Base-by-base conservation (phyloP, 768 basidiomycete species). In the Cubamyces sp. region DNA sequence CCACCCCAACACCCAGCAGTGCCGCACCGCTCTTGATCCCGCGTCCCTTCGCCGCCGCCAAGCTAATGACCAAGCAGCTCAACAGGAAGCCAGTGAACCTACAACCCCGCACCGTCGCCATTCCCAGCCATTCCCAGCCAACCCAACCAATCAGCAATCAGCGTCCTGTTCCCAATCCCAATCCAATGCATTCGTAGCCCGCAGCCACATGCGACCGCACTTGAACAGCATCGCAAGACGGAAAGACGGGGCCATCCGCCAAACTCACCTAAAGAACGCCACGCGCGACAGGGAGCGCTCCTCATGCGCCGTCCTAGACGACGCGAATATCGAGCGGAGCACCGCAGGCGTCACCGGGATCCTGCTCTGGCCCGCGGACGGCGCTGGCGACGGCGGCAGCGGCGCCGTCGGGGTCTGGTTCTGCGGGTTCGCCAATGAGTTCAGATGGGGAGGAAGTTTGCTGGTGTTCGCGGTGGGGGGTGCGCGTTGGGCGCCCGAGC, bases 301-400 rank as follows among this genome's bases (percentile, higher is more conserved):
- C 71, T 94, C 92, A 57, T 88, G 78, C 3, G 88, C 84, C 0
- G 90, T 88, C 15, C 92, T 84, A 21, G 92, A 94, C 14, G 91
- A 94, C 26, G 92, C 85, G 73, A 94, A 94, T 67, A 94, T 94
- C 53, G 90, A 87, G 42, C 92, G 82, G 61, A 94, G 73, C 1
- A 91, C 87, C 11, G 89, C 88, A 11, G 92, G 92, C 0, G 92
- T 93, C 19, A 94, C 90, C 57, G 92, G 91, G 53, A 94, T 89
- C 25, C 88, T 83, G 60, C 84, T 85, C 14, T 82, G 50, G 16
- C 15, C 5, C 23, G 48, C 4, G 11, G 25, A 26, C 58, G n/a
- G 58, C 14, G 14, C 59, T 55, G 8, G 64, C 56, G 37, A 60
- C 61, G 42, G 65, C 51, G 8, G 66, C 59, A 47, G 61, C 61